phyloP scores from a whole-genome alignment of 306 rosid species.

The Castanospermum australe region DNA sequence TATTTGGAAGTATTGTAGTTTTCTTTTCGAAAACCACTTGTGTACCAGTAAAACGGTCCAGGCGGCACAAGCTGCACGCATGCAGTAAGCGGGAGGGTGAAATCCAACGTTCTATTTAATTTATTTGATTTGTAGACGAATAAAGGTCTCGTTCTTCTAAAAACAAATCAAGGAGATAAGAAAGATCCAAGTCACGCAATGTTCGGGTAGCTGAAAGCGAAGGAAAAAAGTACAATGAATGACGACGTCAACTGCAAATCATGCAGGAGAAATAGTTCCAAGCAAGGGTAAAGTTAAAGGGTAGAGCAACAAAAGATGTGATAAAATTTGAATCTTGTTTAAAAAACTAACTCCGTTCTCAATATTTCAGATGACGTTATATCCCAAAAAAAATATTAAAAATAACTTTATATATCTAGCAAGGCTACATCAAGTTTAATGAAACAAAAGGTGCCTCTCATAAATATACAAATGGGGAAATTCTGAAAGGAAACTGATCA shows the following conservation, averaged over 20 bases:
- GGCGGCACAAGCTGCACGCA: not conserved
- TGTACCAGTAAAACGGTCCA: not conserved
- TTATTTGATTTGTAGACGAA: no score
- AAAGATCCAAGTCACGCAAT: not conserved
- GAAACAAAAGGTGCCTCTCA: constrained; percentile 46
- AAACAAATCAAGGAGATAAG: not conserved
- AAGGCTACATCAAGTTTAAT: constrained; percentile 32
- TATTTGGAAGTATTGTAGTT: not conserved
- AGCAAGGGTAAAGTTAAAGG: not conserved
- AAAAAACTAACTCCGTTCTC: no score
- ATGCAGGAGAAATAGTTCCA: not conserved
- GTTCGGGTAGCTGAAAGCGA: not conserved
- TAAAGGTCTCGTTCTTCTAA: not conserved
- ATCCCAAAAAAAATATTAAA: no score
- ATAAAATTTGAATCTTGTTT: no score
- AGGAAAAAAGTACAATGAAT: no score
- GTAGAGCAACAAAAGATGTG: no score
- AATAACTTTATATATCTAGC: no score
- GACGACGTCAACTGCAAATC: not conserved
- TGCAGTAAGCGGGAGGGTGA: not conserved
- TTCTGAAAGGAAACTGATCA: constrained; percentile 32
- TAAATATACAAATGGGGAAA: constrained; percentile 46
- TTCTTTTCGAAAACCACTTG: not conserved
- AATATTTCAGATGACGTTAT: no score
- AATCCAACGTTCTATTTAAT: not conserved